Percentiles rank a stretch among this genome's conserved stretches.
These are phyloP conservation scores for Rhexocercosporidium sp. DNA, from an alignment of 2,329 filamentous ascomycete genomes.

Conservation along the genomic window DNA sequence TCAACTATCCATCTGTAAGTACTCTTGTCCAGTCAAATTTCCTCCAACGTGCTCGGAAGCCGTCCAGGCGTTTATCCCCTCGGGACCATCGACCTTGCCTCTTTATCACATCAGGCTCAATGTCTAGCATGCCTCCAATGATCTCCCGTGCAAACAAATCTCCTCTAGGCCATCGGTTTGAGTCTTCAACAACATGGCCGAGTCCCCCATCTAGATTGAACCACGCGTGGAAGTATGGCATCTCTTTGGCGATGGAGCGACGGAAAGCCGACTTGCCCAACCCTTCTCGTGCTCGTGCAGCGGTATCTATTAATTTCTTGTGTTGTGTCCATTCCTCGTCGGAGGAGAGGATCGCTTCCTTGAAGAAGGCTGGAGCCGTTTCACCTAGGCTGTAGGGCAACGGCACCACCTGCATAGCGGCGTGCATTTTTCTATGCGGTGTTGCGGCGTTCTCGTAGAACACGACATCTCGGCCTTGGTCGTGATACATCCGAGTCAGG, in stretches of 20 bases:
- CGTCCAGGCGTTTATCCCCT: constrained; percentile 67
- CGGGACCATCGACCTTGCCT: constrained; percentile 85
- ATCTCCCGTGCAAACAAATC: constrained; percentile 94
- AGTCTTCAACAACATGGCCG: constrained; percentile 90
- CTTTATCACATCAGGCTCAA: constrained; percentile 82
- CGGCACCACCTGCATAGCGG: constrained; percentile 83
- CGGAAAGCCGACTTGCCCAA: constrained; percentile 84
- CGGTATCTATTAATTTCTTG: constrained; percentile 90
- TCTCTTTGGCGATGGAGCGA: constrained; percentile 84
- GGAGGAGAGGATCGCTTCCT: constrained; percentile 84
- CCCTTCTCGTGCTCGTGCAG: constrained; percentile 65
- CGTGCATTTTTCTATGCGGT: constrained; percentile 79
- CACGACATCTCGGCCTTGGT: constrained; percentile 87
- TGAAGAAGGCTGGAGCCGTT: constrained; percentile 92
- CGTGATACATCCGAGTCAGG: constrained; percentile 91
- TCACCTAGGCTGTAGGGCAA: constrained; percentile 91
- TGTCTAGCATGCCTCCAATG: constrained; percentile 89
- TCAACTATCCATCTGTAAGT: constrained; percentile 44
- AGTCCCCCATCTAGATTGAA: constrained; percentile 91
- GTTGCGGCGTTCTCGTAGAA: constrained; percentile 97
- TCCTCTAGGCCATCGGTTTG: constrained; percentile 82
- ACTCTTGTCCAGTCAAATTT: constrained; percentile 89
- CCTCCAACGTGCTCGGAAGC: constrained; percentile 83
- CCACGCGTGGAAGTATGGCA: constrained; percentile 99
- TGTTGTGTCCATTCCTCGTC: constrained; percentile 98